These are phyloP conservation scores for Nelumbo lutea DNA, from an alignment of 164 flowering plant species.

Conservation along the genomic window DNA sequence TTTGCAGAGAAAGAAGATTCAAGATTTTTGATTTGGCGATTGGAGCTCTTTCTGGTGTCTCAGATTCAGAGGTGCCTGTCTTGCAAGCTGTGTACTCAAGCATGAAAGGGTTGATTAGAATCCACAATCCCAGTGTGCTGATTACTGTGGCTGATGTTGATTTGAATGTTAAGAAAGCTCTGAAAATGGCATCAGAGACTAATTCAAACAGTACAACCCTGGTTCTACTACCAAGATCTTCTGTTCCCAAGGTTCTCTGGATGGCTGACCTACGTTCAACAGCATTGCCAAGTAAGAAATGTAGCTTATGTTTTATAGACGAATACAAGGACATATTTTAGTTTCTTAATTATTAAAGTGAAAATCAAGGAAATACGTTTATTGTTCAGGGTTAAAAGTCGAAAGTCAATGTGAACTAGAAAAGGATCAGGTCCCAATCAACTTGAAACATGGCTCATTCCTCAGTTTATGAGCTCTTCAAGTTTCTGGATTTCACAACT, in stretches of 20 bases:
- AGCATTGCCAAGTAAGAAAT: constrained; percentile 82
- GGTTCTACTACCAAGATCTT: constrained; percentile 60
- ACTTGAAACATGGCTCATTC: not conserved
- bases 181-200: constrained; percentile 73
- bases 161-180: constrained; percentile 62
- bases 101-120: constrained; percentile 81
- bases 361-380: not conserved
- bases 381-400: not conserved
- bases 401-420: not conserved
- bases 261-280: constrained; percentile 91
- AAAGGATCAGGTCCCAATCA: not conserved
- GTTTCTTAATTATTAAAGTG: not conserved
- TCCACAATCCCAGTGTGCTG: constrained; percentile 85
- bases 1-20: constrained; percentile 81
- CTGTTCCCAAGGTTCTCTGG: constrained; percentile 86
- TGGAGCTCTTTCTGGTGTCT: constrained; percentile 48
- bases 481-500: not conserved
- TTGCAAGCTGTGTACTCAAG: constrained; percentile 79
- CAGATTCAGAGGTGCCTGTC: constrained; percentile 83
- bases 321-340: too few species aligned
- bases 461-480: not conserved
- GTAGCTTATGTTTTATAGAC: not conserved
- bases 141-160: constrained; percentile 67
- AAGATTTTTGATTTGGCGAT: constrained; percentile 81
- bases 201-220: constrained; percentile 41